Percentiles rank a stretch among this genome's conserved stretches.
phyloP scores from a whole-genome alignment of 768 basidiomycete species.

The Gautieria morchelliformis region DNA sequence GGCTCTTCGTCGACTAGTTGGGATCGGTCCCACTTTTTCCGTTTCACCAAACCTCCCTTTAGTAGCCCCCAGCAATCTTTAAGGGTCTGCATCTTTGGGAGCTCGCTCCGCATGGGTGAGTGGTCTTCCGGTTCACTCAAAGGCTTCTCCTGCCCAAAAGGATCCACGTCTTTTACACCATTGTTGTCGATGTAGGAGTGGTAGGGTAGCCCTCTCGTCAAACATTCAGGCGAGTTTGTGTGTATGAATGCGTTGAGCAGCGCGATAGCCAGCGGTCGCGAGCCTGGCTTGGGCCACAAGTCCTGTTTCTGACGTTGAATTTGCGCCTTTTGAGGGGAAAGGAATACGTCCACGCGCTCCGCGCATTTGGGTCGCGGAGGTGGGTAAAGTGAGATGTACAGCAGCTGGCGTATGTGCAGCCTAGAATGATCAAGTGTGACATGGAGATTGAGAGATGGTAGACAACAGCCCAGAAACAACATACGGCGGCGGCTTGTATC shows the following conservation, averaged over 20 bases:
- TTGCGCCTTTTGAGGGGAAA: conserved; percentile 5
- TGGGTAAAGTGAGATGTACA: conserved; percentile 64
- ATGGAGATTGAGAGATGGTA: conserved; percentile 23
- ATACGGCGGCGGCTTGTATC: conserved; percentile 49
- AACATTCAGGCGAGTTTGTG: conserved; percentile 3
- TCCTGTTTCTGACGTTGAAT: conserved; percentile 4
- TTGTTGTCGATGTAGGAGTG: not conserved
- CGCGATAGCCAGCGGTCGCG: not conserved
- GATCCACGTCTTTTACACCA: not conserved
- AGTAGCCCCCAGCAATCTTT: conserved; percentile 9
- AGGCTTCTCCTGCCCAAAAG: not conserved
- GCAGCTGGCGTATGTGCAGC: conserved; percentile 53
- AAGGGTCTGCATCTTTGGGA: not conserved
- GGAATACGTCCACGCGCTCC: not conserved
- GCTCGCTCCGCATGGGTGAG: not conserved
- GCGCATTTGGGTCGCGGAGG: conserved; percentile 16
- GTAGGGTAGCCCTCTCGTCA: conserved; percentile 7
- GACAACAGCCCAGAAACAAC: conserved; percentile 16
- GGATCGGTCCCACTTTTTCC: conserved; percentile 1
- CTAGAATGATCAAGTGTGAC: conserved; percentile 35
- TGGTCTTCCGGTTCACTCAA: conserved; percentile 1
- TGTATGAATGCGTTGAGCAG: conserved; percentile 2
- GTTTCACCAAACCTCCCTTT: conserved; percentile 3
- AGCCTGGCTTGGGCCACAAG: conserved; percentile 1
- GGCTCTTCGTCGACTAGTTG: conserved; percentile 21